These are phyloP conservation scores for Vitis cinerea DNA, from an alignment of 164 flowering plant genomes.

Conservation along the genomic window DNA sequence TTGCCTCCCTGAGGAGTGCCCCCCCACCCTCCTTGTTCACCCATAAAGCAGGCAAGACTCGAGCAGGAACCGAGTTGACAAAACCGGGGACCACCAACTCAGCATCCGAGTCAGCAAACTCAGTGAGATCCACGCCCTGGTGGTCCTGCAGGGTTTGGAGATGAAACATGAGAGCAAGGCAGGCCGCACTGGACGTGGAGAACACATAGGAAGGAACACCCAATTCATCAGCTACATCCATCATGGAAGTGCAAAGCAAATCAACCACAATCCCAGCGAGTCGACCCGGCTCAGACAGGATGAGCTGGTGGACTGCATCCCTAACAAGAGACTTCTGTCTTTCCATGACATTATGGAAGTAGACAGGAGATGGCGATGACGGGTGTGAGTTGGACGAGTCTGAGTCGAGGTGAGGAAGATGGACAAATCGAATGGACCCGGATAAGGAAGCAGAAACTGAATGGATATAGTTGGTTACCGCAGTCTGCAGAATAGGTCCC, in stretches of 20 bases:
- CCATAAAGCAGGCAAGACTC: background rate
- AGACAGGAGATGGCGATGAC: background rate
- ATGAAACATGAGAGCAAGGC: slow-evolving; percentile 2
- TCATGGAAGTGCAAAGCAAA: background rate
- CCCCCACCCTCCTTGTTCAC: background rate
- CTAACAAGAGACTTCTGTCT: background rate
- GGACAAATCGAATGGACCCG: background rate
- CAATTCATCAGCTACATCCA: background rate
- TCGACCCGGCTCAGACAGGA: background rate
- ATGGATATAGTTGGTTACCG: background rate
- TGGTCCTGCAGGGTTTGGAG: background rate
- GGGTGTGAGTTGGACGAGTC: background rate
- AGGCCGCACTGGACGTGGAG: slow-evolving; percentile 4
- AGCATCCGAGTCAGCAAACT: too few species aligned
- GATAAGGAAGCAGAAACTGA: background rate
- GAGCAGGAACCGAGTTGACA: too few species aligned
- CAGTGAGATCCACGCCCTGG: background rate
- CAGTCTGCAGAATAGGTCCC: background rate
- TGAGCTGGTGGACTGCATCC: background rate
- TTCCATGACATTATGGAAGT: background rate
- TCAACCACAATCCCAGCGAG: background rate
- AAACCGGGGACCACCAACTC: too few species aligned
- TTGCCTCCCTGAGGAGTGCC: background rate
- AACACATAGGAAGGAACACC: slow-evolving; percentile 5
- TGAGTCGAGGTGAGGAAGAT: background rate